phyloP scores from a whole-genome alignment of 805 yeast genomes.

The Debaryomyces castellii region DNA sequence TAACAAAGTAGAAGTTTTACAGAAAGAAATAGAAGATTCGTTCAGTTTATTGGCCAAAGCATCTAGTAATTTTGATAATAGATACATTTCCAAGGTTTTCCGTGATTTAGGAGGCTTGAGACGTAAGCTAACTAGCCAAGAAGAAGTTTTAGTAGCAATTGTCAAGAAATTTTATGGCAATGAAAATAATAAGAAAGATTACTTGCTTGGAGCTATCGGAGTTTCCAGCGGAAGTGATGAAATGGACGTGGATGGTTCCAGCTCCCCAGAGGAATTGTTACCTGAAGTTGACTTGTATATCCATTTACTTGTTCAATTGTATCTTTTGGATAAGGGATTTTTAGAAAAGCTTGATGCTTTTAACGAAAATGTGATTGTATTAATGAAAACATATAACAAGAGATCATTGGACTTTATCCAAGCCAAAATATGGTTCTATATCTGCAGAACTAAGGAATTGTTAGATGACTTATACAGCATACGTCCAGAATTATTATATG shows the following conservation, averaged over 20 bases:
- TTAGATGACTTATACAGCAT: conserved; percentile 50
- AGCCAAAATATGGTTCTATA: conserved; percentile 93
- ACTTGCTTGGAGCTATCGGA: conserved; percentile 37
- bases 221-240: conserved; percentile 21
- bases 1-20: conserved; percentile 15
- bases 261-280: conserved; percentile 29
- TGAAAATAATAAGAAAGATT: conserved; percentile 39
- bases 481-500: conserved; percentile 68
- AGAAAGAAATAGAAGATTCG: conserved; percentile 37
- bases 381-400: conserved; percentile 67
- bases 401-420: conserved; percentile 82
- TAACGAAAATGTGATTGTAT: conserved; percentile 49
- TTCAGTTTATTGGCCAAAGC: conserved; percentile 59
- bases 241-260: conserved; percentile 23
- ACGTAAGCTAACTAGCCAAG: conserved; percentile 49
- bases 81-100: conserved; percentile 81
- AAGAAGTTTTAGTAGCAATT: conserved; percentile 52
- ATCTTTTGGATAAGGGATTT: conserved; percentile 62
- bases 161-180: conserved; percentile 57
- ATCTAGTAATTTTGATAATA: conserved; percentile 73
- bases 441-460: conserved; percentile 74
- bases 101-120: conserved; percentile 80
- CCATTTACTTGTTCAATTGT: conserved; percentile 76
- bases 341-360: conserved; percentile 50
- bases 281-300: conserved; percentile 83